These are phyloP conservation scores for Trichoderma brevicompactum DNA, from an alignment of 2,329 filamentous ascomycete genomes.

Conservation along the genomic window DNA sequence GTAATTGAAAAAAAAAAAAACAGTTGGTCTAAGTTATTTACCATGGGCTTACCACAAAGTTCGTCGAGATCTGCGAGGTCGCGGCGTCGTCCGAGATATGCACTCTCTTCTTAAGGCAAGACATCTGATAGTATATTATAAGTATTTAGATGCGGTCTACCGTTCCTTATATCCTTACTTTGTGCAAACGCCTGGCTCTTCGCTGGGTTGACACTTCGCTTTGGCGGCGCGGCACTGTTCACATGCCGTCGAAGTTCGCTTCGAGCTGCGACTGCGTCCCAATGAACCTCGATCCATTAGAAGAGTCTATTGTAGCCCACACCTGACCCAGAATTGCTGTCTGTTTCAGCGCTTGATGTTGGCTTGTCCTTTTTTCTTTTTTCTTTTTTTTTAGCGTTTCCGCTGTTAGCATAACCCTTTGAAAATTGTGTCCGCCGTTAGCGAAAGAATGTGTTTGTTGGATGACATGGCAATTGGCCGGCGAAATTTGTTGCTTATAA, in stretches of 20 bases:
- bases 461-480: not conserved
- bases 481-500: not conserved
- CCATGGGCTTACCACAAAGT: not conserved
- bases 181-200: constrained; percentile 1
- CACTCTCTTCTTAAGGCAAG: constrained; percentile 11
- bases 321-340: not conserved
- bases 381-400: no score
- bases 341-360: not conserved
- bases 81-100: constrained; percentile 1
- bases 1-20: no score
- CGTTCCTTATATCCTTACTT: not conserved
- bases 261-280: not conserved
- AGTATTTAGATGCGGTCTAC: not conserved
- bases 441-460: not conserved
- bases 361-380: not conserved
- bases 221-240: constrained; percentile 2
- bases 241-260: not conserved
- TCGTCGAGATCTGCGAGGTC: constrained; percentile 1
- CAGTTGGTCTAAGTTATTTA: not conserved
- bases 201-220: constrained; percentile 7
- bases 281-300: not conserved
- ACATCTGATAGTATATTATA: not conserved
- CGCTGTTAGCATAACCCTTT: no score
- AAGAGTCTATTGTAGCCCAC: not conserved
- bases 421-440: not conserved